phyloP scores from a whole-genome alignment of 805 yeast species.

The Grigorovia transvaalensis region DNA sequence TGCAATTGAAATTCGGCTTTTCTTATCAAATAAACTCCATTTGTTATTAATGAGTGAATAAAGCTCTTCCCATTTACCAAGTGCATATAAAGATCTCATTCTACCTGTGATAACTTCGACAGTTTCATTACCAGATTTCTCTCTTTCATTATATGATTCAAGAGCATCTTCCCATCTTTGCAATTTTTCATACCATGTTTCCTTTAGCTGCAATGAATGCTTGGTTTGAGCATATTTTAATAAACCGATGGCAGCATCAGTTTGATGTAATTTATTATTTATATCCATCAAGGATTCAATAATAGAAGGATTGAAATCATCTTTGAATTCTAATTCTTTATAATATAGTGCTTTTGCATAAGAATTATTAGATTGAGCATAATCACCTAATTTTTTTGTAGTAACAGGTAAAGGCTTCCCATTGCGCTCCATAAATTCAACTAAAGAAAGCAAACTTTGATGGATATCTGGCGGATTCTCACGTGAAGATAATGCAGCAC shows the following conservation, averaged over 20 bases:
- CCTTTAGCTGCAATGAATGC: constrained; percentile 83
- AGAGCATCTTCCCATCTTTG: constrained; percentile 98
- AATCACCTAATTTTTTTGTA: constrained; percentile 79
- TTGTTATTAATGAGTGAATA: constrained; percentile 76
- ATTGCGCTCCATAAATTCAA: constrained; percentile 96
- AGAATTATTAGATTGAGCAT: constrained; percentile 92
- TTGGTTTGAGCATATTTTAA: constrained; percentile 88
- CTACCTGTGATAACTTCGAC: constrained; percentile 93
- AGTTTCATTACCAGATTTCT: constrained; percentile 42
- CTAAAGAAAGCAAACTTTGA: constrained; percentile 77
- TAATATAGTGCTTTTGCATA: constrained; percentile 96
- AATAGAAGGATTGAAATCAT: constrained; percentile 84
- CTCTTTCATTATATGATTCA: constrained; percentile 77
- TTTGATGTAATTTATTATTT: constrained; percentile 88
- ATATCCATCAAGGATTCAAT: constrained; percentile 87
- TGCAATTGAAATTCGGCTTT: constrained; percentile 73
- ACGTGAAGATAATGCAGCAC: constrained; percentile 79
- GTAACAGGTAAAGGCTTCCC: constrained; percentile 89
- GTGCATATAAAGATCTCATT: constrained; percentile 93
- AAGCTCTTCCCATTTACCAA: constrained; percentile 97
- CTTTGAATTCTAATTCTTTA: constrained; percentile 88
- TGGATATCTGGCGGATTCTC: constrained; percentile 93
- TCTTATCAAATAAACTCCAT: constrained; percentile 69
- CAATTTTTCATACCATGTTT: constrained; percentile 94
- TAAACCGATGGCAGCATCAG: constrained; percentile 97